These are phyloP conservation scores for Helicocarpus griseus DNA, from an alignment of 2,329 filamentous ascomycete genomes.

Conservation along the genomic window DNA sequence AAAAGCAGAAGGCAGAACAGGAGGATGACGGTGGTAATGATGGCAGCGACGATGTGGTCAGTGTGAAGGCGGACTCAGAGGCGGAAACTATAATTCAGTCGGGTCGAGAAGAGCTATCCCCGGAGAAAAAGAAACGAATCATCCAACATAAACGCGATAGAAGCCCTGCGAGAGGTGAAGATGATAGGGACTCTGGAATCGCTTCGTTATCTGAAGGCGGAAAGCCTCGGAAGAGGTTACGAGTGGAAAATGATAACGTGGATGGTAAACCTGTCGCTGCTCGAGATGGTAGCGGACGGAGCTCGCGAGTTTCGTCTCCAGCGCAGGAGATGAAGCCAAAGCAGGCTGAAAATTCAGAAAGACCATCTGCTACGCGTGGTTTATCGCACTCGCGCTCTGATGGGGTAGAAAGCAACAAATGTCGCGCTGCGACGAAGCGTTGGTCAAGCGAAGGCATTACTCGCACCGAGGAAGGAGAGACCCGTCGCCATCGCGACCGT, in stretches of 20 bases:
- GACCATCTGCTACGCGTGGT: slow-evolving; percentile 17
- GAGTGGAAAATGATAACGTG: slow-evolving; percentile 19
- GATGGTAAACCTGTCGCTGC: slow-evolving; percentile 16
- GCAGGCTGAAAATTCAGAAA: slow-evolving; percentile 23
- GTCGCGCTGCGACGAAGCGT: slow-evolving; percentile 23
- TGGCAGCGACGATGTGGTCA: slow-evolving; percentile 22
- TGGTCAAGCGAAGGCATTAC: slow-evolving; percentile 27
- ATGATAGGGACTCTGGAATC: slow-evolving; percentile 10
- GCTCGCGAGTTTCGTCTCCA: slow-evolving; percentile 20
- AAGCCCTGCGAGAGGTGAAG: slow-evolving; percentile 11
- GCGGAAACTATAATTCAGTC: slow-evolving; percentile 42
- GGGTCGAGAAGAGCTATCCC: slow-evolving; percentile 35
- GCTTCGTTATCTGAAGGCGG: slow-evolving; percentile 16
- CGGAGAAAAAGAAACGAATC: slow-evolving; percentile 36
- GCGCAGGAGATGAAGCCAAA: slow-evolving; percentile 26
- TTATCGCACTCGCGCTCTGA: slow-evolving; percentile 13
- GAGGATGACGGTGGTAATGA: slow-evolving; percentile 7
- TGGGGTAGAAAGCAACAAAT: slow-evolving; percentile 12
- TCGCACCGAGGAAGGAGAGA: slow-evolving; percentile 13
- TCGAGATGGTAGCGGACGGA: slow-evolving; percentile 18
- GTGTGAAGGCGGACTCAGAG: slow-evolving; percentile 37
- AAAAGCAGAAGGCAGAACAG: slow-evolving; percentile 2
- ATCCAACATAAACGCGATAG: slow-evolving; percentile 26
- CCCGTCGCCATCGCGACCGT: slow-evolving; percentile 16
- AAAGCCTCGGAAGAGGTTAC: slow-evolving; percentile 23